A percentile compares a stretch with the other conserved stretches of the same genome.
Conservation (phyloP, 1,284 basidiomycete genomes). For the Naganishia sp. region DNA sequence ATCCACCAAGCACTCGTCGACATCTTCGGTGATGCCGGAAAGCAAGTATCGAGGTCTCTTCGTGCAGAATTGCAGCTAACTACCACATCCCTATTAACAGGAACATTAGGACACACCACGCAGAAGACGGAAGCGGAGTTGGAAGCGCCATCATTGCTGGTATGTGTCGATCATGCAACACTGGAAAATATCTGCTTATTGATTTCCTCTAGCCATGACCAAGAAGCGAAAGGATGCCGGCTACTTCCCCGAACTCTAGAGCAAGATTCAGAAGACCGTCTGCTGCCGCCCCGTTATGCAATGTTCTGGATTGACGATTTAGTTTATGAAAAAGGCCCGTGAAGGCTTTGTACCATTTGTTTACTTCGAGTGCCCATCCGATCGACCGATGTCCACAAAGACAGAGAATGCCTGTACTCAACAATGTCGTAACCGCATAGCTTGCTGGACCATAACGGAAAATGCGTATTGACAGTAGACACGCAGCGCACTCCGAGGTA, state of each 20-base stretch:
- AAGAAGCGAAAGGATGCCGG: slow-evolving; percentile 60
- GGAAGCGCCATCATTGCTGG: slow-evolving; percentile 95
- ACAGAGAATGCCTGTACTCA: too few species aligned
- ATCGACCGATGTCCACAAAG: too few species aligned
- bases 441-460: too few species aligned
- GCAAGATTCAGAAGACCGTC: neutral
- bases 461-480: too few species aligned
- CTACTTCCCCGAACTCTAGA: slow-evolving; percentile 44
- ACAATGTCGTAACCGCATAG: too few species aligned
- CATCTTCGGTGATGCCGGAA: slow-evolving; percentile 90
- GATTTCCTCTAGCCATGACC: slow-evolving; percentile 61
- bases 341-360: neutral
- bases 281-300: neutral
- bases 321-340: neutral
- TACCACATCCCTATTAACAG: slow-evolving; percentile 48
- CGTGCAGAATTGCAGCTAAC: neutral
- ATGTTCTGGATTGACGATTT: neutral
- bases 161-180: slow-evolving; percentile 52
- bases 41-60: slow-evolving; percentile 57
- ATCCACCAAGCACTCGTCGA: slow-evolving; percentile 85
- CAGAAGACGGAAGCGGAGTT: slow-evolving; percentile 92
- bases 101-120: slow-evolving; percentile 84
- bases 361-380: too few species aligned
- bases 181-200: neutral
- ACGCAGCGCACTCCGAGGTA: too few species aligned